Percentiles rank a stretch among this genome's conserved stretches.
phyloP scores from a whole-genome alignment of 768 basidiomycete species.

The Daedalea quercina region DNA sequence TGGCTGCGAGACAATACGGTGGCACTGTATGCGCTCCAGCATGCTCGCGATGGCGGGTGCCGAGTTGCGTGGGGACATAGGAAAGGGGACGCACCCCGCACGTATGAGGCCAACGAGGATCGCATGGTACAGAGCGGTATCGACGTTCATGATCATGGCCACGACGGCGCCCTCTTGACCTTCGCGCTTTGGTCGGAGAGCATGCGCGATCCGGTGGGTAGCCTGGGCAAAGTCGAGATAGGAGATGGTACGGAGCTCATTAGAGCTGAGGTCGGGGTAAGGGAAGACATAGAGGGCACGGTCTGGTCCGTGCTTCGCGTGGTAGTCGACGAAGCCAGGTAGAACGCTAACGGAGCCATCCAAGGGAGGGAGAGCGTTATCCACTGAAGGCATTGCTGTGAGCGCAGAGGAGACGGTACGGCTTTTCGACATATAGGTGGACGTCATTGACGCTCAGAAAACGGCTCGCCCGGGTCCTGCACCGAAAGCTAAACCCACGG shows the following conservation, averaged over 20 bases:
- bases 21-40: slow-evolving; percentile 11
- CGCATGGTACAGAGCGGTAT: slow-evolving; percentile 1
- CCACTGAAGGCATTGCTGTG: background rate
- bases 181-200: background rate
- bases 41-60: slow-evolving; percentile 11
- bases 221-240: slow-evolving; percentile 3
- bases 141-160: background rate
- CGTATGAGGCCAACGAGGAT: background rate
- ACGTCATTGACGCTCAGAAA: no score
- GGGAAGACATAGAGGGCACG: slow-evolving; percentile 1
- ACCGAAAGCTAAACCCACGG: no score
- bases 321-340: slow-evolving; percentile 13
- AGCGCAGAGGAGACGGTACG: no score
- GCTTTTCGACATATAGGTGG: no score
- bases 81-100: slow-evolving; percentile 10
- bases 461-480: no score
- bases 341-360: slow-evolving; percentile 12
- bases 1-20: slow-evolving; percentile 8
- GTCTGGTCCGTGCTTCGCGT: slow-evolving; percentile 12
- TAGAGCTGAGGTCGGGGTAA: background rate
- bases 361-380: slow-evolving; percentile 7
- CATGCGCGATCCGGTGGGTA: slow-evolving; percentile 1
- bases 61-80: slow-evolving; percentile 21
- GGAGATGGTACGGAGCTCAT: background rate
- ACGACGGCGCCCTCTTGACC: slow-evolving; percentile 4